Base-by-base conservation (phyloP, 129 eudicot genomes). In the Heracleum sosnowskyi region DNA sequence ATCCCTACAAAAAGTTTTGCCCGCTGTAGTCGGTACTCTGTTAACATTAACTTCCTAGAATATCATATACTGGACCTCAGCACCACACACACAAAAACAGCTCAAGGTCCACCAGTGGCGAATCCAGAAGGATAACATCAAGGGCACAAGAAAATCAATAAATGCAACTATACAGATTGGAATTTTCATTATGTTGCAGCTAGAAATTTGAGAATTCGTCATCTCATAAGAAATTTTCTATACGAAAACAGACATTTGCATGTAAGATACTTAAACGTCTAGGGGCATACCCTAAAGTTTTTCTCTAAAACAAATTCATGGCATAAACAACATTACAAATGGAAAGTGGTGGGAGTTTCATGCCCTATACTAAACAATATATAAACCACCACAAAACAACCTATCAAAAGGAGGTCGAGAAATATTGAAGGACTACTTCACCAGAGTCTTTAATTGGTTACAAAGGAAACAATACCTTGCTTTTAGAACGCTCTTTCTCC, bases 401-500 rank as follows among this genome's bases (percentile, higher is more conserved):
- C 13, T 55, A 8, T 55, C 64, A 3, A 1, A 1, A 10, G 24
- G 29, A 24, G 11, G 64, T 55, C 0, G 3, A 51, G 26, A 51
- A 5, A 51, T 22, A 22, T 20, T 51, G 20, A 51, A 51, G 64
- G 31, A 20, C 29, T 24, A 55, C 64, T 22, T 55, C 64, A 55
- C 64, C 31, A 55, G 13, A 55, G 4, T 55, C 62, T 20, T 55
- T 55, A 8, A 13, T 55, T 55, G 0, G n/a, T 26, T 44, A 22
- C 28, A 37, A 40, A 13, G 51, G 16, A 68, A 22, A 74, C n/a
- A 39, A n/a, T 76, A 85, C 91, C 91, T 90, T 90, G 82, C 77
- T 78, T 82, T 91, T 93, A 47, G 86, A 53, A 74, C 85, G 87
- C 46, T 88, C 96, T 77, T 91, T 91, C 72, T 84, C 88, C 85